A percentile compares a stretch with the other conserved stretches of the same genome.
phyloP scores from a whole-genome alignment of 768 basidiomycete genomes.

The Mycena haematopus region DNA sequence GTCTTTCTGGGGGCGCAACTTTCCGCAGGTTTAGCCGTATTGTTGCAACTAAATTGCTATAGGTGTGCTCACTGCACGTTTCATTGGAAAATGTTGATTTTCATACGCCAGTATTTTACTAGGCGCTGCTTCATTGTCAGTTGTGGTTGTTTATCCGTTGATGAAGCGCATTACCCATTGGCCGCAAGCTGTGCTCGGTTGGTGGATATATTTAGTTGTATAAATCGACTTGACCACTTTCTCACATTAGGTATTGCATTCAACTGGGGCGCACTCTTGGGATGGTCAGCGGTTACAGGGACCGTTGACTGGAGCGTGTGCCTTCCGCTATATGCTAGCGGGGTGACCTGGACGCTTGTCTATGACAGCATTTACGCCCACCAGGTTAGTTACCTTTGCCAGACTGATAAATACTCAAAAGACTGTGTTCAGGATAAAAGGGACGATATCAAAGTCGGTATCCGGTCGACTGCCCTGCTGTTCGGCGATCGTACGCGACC shows the following conservation, averaged over 20 bases:
- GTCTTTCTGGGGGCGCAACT: conserved; percentile 86
- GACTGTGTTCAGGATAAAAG: conserved; percentile 81
- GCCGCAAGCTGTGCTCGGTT: conserved; percentile 95
- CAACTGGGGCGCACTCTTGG: conserved; percentile 96
- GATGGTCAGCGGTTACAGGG: conserved; percentile 94
- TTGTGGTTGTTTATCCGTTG: conserved; percentile 90
- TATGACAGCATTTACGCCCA: conserved; percentile 99
- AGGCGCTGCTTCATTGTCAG: conserved; percentile 87
- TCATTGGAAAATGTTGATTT: conserved; percentile 2
- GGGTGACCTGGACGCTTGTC: conserved; percentile 91
- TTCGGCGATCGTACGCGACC: conserved; percentile 81
- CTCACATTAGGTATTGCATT: conserved; percentile 78
- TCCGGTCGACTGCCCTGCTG: conserved; percentile 92
- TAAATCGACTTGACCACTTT: not conserved
- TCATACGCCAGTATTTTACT: conserved; percentile 72
- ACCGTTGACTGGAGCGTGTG: conserved; percentile 82
- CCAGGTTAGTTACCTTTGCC: conserved; percentile 59
- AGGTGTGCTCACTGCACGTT: conserved; percentile 61
- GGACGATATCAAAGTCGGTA: conserved; percentile 87
- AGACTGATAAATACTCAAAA: not conserved
- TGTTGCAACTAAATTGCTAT: conserved; percentile 94
- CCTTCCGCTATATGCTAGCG: conserved; percentile 88
- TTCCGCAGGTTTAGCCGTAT: conserved; percentile 79
- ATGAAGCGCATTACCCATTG: conserved; percentile 98
- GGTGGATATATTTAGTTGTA: conserved; percentile 32